Percentiles rank a stretch among this genome's conserved stretches.
phyloP scores from a whole-genome alignment of 164 flowering plant genomes.

The Magnolia kwangsiensis region DNA sequence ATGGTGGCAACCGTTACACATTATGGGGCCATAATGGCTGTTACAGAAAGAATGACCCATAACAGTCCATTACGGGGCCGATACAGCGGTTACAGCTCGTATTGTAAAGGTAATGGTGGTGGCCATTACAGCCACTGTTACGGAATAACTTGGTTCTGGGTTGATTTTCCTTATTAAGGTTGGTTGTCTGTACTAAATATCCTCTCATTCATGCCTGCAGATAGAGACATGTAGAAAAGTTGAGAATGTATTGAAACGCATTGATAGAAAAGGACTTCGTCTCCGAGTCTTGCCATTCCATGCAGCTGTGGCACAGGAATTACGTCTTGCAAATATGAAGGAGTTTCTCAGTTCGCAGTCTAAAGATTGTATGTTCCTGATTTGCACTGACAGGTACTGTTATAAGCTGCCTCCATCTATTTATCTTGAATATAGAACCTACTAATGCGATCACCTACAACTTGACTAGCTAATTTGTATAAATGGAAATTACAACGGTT shows the following conservation, averaged over 20 bases:
- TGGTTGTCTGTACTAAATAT: neutral
- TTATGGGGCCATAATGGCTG: too few species aligned
- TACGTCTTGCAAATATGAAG: constrained; percentile 66
- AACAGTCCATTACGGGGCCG: too few species aligned
- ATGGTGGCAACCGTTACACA: too few species aligned
- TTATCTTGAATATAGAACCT: neutral
- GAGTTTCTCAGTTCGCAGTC: constrained; percentile 51
- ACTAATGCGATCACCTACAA: too few species aligned
- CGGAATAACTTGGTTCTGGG: neutral
- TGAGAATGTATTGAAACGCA: constrained; percentile 73
- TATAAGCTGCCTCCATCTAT: neutral
- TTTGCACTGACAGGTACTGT: constrained; percentile 91
- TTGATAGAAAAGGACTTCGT: constrained; percentile 58
- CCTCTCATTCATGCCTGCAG: constrained; percentile 35
- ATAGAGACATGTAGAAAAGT: constrained; percentile 96
- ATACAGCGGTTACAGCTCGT: too few species aligned
- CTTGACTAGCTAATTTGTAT: too few species aligned
- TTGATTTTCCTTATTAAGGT: neutral
- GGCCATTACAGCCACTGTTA: too few species aligned
- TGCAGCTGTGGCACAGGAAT: constrained; percentile 78
- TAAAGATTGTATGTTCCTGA: constrained; percentile 49
- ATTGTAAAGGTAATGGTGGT: too few species aligned
- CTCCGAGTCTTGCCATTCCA: constrained; percentile 79
- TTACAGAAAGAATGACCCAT: too few species aligned
- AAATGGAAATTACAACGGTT: too few species aligned